phyloP scores from a whole-genome alignment of 1,139 yeast genomes.

The Diutina rugosa region DNA sequence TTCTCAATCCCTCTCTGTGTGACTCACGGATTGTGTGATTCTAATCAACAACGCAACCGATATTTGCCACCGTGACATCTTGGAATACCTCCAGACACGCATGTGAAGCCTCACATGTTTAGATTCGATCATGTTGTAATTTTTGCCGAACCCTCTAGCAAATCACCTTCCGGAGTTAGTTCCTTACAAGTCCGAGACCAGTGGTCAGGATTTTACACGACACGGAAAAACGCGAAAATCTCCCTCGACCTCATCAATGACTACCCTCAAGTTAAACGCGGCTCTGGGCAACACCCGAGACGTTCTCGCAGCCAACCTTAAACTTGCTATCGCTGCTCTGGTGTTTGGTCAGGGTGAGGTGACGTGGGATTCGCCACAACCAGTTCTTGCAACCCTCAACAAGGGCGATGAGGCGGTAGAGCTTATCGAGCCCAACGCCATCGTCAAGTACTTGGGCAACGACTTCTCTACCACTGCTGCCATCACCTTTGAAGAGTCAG shows the following conservation, averaged over 20 bases:
- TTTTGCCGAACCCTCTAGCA: no score
- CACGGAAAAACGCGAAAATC: neutral
- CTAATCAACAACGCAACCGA: no score
- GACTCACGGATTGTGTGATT: no score
- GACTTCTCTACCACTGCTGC: constrained; percentile 23
- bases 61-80: no score
- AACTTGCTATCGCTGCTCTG: constrained; percentile 40
- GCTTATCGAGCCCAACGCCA: constrained; percentile 70
- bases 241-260: neutral
- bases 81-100: no score
- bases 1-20: no score
- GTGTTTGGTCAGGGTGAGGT: constrained; percentile 14
- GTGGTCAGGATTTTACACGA: no score
- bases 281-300: neutral
- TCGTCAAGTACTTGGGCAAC: constrained; percentile 53
- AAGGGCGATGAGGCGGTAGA: constrained; percentile 28
- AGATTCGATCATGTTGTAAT: no score
- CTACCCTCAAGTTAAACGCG: neutral
- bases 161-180: no score
- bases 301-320: constrained; percentile 44
- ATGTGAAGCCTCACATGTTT: no score
- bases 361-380: constrained; percentile 22
- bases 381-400: constrained; percentile 15
- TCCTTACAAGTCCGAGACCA: no score
- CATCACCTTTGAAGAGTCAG: constrained; percentile 18